phyloP scores from a whole-genome alignment of 768 basidiomycete genomes.

The Rubroboletus satanas region DNA sequence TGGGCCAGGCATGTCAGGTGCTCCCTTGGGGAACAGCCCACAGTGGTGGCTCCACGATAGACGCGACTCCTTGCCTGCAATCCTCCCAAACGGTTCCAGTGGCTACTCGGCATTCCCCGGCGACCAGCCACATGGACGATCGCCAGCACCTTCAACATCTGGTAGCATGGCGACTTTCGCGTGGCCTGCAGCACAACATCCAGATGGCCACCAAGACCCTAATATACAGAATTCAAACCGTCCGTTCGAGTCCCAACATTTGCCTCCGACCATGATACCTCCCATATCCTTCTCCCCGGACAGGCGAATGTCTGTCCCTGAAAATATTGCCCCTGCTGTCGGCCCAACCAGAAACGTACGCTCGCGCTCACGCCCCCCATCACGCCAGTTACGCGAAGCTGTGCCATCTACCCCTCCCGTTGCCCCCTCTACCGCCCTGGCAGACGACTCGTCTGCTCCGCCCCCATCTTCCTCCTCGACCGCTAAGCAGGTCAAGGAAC shows the following conservation, averaged over 20 bases:
- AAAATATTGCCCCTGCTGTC: constrained; percentile 44
- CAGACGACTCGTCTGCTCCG: constrained; percentile 42
- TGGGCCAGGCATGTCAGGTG: constrained; percentile 25
- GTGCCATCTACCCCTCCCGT: constrained; percentile 40
- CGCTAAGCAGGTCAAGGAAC: constrained; percentile 42
- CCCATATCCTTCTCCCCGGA: constrained; percentile 57
- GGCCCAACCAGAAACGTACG: constrained; percentile 53
- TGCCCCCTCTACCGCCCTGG: constrained; percentile 31
- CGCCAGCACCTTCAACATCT: constrained; percentile 53
- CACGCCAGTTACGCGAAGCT: constrained; percentile 48
- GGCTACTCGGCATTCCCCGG: constrained; percentile 55
- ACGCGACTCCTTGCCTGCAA: constrained; percentile 69
- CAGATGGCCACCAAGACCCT: constrained; percentile 45
- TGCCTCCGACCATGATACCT: constrained; percentile 50
- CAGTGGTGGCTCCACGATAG: constrained; percentile 65
- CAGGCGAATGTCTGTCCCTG: constrained; percentile 75
- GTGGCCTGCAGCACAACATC: constrained; percentile 56
- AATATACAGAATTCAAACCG: constrained; percentile 40
- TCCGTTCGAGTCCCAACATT: constrained; percentile 47
- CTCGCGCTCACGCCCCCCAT: constrained; percentile 68
- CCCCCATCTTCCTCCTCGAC: constrained; percentile 34
- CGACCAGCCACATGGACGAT: constrained; percentile 62
- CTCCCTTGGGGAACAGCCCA: constrained; percentile 18
- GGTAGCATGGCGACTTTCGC: constrained; percentile 66
- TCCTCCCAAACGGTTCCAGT: constrained; percentile 60